Evolutionary conservation across 805 yeast species (phyloP).

Genomic region (Saccharomycopsis capsularis): DNA sequence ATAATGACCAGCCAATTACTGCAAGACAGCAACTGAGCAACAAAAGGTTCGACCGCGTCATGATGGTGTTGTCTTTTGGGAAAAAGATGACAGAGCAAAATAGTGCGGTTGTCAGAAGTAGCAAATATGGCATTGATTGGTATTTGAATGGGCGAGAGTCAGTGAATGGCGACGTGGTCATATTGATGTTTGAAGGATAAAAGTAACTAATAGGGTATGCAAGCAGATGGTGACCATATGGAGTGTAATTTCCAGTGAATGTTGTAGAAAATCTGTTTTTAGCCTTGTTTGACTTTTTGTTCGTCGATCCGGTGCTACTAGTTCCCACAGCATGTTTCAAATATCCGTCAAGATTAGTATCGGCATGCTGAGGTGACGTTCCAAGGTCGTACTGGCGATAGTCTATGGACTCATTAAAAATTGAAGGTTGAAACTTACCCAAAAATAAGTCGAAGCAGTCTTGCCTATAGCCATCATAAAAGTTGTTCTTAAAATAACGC

Average conservation of each 20-base stretch:
- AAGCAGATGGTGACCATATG: too few species aligned
- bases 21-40: constrained; percentile 14
- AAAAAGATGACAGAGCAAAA: constrained; percentile 31
- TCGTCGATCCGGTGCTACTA: too few species aligned
- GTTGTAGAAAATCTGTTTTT: too few species aligned
- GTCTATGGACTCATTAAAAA: constrained; percentile 3
- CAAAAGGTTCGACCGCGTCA: constrained; percentile 11
- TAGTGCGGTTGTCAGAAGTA: constrained; percentile 67
- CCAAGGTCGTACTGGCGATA: background rate
- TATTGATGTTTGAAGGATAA: constrained; percentile 13
- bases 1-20: constrained; percentile 29
- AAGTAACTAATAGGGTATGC: too few species aligned
- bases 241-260: too few species aligned
- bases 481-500: constrained; percentile 80
- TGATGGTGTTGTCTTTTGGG: constrained; percentile 13
- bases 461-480: constrained; percentile 85
- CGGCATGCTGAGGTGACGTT: background rate
- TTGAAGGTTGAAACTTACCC: constrained; percentile 46
- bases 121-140: constrained; percentile 74
- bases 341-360: too few species aligned
- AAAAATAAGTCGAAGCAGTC: constrained; percentile 85
- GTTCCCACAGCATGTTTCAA: too few species aligned
- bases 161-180: constrained; percentile 47
- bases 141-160: constrained; percentile 54
- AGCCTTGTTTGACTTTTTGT: background rate